Conservation (phyloP, 2,329 filamentous ascomycete species). For the Boeremia lycopersici region DNA sequence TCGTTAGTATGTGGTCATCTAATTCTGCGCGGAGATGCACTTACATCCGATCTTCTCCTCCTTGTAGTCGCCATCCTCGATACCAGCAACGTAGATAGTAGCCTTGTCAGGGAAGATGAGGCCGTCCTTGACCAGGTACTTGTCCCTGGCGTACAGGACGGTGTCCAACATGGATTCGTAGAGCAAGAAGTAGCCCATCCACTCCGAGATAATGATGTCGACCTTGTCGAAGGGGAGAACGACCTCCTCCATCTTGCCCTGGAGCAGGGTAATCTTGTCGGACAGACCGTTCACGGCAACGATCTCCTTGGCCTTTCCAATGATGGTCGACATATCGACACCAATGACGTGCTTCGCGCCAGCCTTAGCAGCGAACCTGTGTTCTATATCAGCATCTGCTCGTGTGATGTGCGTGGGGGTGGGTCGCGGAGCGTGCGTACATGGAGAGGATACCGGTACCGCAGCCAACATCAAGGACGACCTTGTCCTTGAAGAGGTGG, state of each 20-base stretch:
- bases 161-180: slow-evolving; percentile 99
- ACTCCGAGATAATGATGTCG: slow-evolving; percentile 99
- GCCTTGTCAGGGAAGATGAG: slow-evolving; percentile 99
- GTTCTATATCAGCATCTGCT: slow-evolving; percentile 27
- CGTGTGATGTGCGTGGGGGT: slow-evolving; percentile 15
- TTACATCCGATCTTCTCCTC: slow-evolving; percentile 99
- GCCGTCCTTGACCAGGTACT: slow-evolving; percentile 82
- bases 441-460: slow-evolving; percentile 98
- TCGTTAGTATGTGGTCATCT: slow-evolving; percentile 1
- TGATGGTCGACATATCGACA: slow-evolving; percentile 99
- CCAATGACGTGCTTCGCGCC: slow-evolving; percentile 98
- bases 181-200: slow-evolving; percentile 99
- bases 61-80: slow-evolving; percentile 99
- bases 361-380: slow-evolving; percentile 93
- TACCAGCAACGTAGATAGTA: slow-evolving; percentile 94
- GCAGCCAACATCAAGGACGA: slow-evolving; percentile 96
- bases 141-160: slow-evolving; percentile 93
- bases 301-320: slow-evolving; percentile 97
- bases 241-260: slow-evolving; percentile 99
- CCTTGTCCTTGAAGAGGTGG: slow-evolving; percentile 89
- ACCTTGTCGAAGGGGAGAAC: slow-evolving; percentile 91
- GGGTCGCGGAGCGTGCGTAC: slow-evolving; percentile 60
- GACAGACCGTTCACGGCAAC: slow-evolving; percentile 89
- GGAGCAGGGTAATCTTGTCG: slow-evolving; percentile 95
- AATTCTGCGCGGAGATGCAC: neutral